Percentiles rank a stretch among this genome's conserved stretches.
phyloP scores from a whole-genome alignment of 2,329 filamentous ascomycete species.

The Penicillium sp. region DNA sequence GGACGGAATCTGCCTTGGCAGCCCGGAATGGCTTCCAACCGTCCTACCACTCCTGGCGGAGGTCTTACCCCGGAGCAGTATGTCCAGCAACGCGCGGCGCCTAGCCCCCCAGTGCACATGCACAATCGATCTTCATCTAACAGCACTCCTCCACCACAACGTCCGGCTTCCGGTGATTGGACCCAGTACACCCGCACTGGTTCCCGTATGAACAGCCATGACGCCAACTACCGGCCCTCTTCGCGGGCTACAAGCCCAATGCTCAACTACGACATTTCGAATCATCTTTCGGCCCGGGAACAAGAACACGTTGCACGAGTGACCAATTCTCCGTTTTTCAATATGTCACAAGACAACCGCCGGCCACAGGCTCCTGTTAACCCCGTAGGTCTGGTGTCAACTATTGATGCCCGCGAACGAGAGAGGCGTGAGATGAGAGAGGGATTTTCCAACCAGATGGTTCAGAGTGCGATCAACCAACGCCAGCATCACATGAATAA shows the following conservation, averaged over 20 bases:
- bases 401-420: slow-evolving; percentile 75
- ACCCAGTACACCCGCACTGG: slow-evolving; percentile 32
- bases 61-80: slow-evolving; percentile 78
- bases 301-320: slow-evolving; percentile 84
- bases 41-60: slow-evolving; percentile 49
- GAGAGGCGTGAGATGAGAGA: slow-evolving; percentile 72
- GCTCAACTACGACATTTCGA: slow-evolving; percentile 53
- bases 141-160: slow-evolving; percentile 42
- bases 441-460: slow-evolving; percentile 66
- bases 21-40: slow-evolving; percentile 59
- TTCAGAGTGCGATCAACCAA: slow-evolving; percentile 71
- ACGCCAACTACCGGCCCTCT: slow-evolving; percentile 33
- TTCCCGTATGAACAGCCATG: slow-evolving; percentile 33
- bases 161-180: slow-evolving; percentile 43
- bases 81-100: slow-evolving; percentile 72
- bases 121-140: slow-evolving; percentile 63
- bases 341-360: slow-evolving; percentile 57
- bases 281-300: slow-evolving; percentile 76
- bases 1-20: slow-evolving; percentile 73
- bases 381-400: slow-evolving; percentile 68
- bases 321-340: slow-evolving; percentile 74
- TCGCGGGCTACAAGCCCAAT: slow-evolving; percentile 60
- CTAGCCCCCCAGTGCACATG: slow-evolving; percentile 55
- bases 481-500: slow-evolving; percentile 52
- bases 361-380: slow-evolving; percentile 50